A percentile compares a stretch with the other conserved stretches of the same genome.
These are phyloP conservation scores for Monocercomonoides exilis DNA, from an alignment of 78 protist species.

Conservation along the genomic window DNA sequence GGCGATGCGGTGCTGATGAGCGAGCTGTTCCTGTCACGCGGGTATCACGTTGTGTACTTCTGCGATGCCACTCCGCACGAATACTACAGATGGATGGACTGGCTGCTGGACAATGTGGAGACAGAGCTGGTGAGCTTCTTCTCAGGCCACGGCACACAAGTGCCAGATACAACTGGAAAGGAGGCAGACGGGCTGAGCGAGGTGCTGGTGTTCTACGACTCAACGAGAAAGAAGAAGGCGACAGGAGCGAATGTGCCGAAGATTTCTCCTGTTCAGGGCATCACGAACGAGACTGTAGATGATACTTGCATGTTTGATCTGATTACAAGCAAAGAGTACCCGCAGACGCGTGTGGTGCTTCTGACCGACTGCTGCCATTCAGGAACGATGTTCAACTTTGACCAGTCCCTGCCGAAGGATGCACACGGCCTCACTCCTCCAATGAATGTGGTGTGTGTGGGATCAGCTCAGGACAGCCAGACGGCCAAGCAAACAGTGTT, in stretches of 20 bases:
- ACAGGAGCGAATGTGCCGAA: too few species aligned
- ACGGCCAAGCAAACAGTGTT: background rate
- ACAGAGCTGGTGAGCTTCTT: background rate
- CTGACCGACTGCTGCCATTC: background rate
- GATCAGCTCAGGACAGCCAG: background rate
- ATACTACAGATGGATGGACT: background rate
- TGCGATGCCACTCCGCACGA: background rate
- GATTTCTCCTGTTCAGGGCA: too few species aligned
- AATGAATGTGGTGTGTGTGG: background rate
- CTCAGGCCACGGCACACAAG: constrained; percentile 11
- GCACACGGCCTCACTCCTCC: background rate
- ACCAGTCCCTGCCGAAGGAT: too few species aligned
- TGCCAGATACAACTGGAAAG: background rate
- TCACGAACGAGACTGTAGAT: too few species aligned
- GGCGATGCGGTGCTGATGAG: background rate
- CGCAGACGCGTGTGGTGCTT: too few species aligned
- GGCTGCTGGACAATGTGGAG: background rate
- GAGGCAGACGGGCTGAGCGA: background rate
- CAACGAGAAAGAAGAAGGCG: background rate
- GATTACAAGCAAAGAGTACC: too few species aligned
- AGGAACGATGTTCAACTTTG: background rate
- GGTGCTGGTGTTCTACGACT: background rate
- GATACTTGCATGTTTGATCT: too few species aligned
- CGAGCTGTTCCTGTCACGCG: constrained; percentile 6
- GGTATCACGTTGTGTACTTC: background rate